Conservation (phyloP, 768 basidiomycete genomes). For the Agrocybe praecox region DNA sequence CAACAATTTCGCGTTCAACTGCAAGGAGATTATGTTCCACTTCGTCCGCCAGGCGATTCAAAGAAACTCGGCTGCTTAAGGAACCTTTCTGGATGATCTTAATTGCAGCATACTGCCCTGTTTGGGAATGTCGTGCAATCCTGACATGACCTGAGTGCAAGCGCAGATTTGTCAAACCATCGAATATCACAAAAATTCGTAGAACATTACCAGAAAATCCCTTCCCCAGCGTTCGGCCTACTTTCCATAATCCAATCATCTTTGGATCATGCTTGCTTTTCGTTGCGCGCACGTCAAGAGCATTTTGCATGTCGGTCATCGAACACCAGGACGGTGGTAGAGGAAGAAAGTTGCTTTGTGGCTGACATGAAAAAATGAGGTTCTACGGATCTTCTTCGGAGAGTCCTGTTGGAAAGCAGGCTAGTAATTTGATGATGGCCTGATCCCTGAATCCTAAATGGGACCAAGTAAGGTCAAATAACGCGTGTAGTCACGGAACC, state of each 20-base stretch:
- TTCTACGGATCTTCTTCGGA: not conserved
- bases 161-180: not conserved
- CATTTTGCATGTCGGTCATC: conserved; percentile 30
- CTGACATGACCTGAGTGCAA: conserved; percentile 75
- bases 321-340: conserved; percentile 3
- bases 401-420: not conserved
- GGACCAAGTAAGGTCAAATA: not conserved
- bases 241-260: conserved; percentile 81
- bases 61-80: conserved; percentile 65
- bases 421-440: not conserved
- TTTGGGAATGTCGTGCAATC: conserved; percentile 85
- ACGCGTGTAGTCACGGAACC: too few relatives aligned
- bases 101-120: conserved; percentile 88
- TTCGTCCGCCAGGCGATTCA: conserved; percentile 70
- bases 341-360: conserved; percentile 15
- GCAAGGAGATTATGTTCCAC: conserved; percentile 78
- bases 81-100: conserved; percentile 89
- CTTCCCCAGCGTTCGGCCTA: conserved; percentile 82
- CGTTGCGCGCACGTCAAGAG: conserved; percentile 19
- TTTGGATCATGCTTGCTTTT: conserved; percentile 48
- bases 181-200: conserved; percentile 7
- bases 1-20: conserved; percentile 92
- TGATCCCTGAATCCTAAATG: not conserved
- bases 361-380: conserved; percentile 20
- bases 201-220: conserved; percentile 66